Conservation (phyloP, 2,329 filamentous ascomycete genomes). For the Fusarium paranaense region DNA sequence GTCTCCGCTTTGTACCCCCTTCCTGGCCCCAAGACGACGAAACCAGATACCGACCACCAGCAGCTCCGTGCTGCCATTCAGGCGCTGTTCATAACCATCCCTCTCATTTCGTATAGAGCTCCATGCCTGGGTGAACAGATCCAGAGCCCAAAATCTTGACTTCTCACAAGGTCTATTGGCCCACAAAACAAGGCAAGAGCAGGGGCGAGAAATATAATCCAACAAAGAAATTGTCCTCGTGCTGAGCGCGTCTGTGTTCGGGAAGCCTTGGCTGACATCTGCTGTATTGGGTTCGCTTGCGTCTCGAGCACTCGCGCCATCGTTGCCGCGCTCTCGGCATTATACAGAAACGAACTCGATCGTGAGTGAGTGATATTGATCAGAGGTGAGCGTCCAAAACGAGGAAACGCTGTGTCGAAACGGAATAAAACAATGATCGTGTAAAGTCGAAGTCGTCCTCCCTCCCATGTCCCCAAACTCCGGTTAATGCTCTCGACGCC, state of each 20-base stretch:
- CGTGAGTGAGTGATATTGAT: slow-evolving; percentile 22
- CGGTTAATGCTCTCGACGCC: slow-evolving; percentile 45
- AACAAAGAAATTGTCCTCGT: slow-evolving; percentile 25
- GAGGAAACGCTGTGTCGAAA: slow-evolving; percentile 34
- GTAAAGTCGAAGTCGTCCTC: slow-evolving; percentile 41
- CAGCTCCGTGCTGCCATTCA: slow-evolving; percentile 16
- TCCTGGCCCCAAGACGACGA: slow-evolving; percentile 14
- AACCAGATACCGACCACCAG: slow-evolving; percentile 15
- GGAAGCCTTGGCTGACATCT: slow-evolving; percentile 17
- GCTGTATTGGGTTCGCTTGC: slow-evolving; percentile 10
- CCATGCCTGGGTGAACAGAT: slow-evolving; percentile 27
- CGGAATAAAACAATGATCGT: slow-evolving; percentile 34
- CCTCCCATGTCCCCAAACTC: slow-evolving; percentile 40
- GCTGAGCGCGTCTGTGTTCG: slow-evolving; percentile 24
- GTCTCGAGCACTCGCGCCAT: slow-evolving; percentile 20
- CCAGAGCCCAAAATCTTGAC: slow-evolving; percentile 27
- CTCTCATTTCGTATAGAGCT: slow-evolving; percentile 31
- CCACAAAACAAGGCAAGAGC: slow-evolving; percentile 30
- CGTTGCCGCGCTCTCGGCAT: slow-evolving; percentile 21
- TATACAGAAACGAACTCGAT: slow-evolving; percentile 13
- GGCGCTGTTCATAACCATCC: slow-evolving; percentile 16
- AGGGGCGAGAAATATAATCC: slow-evolving; percentile 33
- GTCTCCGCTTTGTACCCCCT: slow-evolving; percentile 13
- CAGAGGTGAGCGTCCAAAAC: slow-evolving; percentile 21
- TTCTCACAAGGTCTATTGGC: slow-evolving; percentile 37